Conservation (phyloP, 208 protist genomes). For the Trypanosoma theileri region DNA sequence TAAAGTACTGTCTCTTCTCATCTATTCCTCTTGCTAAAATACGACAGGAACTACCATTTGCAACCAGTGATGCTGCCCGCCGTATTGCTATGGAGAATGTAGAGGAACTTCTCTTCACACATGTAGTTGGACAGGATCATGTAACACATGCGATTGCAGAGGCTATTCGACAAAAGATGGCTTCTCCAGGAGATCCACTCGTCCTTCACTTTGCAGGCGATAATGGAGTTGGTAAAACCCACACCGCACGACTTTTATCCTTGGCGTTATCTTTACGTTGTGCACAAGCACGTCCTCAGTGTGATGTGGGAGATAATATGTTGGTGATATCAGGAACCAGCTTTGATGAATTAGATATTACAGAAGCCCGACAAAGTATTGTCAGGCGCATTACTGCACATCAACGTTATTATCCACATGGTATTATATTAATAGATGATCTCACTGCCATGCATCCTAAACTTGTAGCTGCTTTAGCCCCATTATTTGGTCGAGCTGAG, state of each 20-base stretch:
- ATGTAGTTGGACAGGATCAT: conserved; percentile 60
- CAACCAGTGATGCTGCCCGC: conserved; percentile 38
- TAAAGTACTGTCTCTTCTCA: conserved; percentile 45
- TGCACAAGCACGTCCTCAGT: conserved; percentile 29
- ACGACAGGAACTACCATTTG: conserved; percentile 58
- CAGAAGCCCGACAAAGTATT: conserved; percentile 30
- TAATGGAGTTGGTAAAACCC: conserved; percentile 81
- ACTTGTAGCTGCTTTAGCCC: conserved; percentile 52
- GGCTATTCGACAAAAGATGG: conserved; percentile 60
- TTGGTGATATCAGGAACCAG: conserved; percentile 64
- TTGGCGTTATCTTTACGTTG: conserved; percentile 50
- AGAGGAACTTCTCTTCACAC: conserved; percentile 45
- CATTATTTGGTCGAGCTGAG: conserved; percentile 66
- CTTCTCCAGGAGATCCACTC: conserved; percentile 52
- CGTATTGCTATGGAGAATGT: conserved; percentile 37
- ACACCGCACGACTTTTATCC: conserved; percentile 65
- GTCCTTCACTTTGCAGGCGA: conserved; percentile 83
- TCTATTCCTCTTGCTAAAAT: conserved; percentile 8
- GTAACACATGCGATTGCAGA: conserved; percentile 43
- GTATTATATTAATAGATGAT: conserved; percentile 82
- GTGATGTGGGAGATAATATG: conserved; percentile 64
- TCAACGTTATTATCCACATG: conserved; percentile 58
- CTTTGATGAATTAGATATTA: conserved; percentile 44
- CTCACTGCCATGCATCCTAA: conserved; percentile 55
- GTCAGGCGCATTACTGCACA: conserved; percentile 47